phyloP scores from a whole-genome alignment of 805 yeast genomes.

The Dipodascus albidus region DNA sequence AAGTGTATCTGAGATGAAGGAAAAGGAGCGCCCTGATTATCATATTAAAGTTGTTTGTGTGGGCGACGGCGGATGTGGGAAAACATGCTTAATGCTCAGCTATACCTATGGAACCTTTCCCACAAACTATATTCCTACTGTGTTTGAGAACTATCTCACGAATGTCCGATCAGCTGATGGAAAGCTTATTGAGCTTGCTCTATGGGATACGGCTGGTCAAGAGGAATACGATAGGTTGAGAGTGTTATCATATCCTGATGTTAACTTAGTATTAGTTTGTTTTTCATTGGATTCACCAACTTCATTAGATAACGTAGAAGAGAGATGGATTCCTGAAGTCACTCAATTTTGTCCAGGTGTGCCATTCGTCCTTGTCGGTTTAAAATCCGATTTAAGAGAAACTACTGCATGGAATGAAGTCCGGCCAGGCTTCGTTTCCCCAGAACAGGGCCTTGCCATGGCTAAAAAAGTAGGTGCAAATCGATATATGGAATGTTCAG shows the following conservation, averaged over 20 bases:
- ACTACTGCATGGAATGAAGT: conserved; percentile 15
- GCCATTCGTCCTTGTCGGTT: conserved; percentile 72
- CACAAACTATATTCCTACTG: conserved; percentile 64
- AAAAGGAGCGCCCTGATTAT: conserved; percentile 21
- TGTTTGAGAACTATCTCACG: conserved; percentile 68
- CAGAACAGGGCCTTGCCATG: conserved; percentile 37
- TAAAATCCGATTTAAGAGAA: conserved; percentile 53
- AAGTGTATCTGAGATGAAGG: neutral
- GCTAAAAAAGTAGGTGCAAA: conserved; percentile 56
- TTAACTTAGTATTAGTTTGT: conserved; percentile 63
- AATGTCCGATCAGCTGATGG: conserved; percentile 38
- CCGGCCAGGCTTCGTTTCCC: conserved; percentile 10
- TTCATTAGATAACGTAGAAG: conserved; percentile 61
- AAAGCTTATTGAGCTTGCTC: conserved; percentile 51
- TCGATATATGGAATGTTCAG: conserved; percentile 70
- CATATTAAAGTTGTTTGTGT: conserved; percentile 61
- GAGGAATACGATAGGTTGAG: conserved; percentile 75
- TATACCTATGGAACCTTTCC: conserved; percentile 66
- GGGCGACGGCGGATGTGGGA: conserved; percentile 90
- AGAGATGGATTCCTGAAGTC: conserved; percentile 84
- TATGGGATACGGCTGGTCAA: conserved; percentile 90
- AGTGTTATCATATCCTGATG: conserved; percentile 71
- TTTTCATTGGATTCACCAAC: conserved; percentile 54
- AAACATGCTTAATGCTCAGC: conserved; percentile 58
- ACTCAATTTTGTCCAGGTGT: conserved; percentile 70